Percentiles rank a stretch among this genome's conserved stretches.
Evolutionary conservation across 225 moss, liverwort and hornwort genomes (phyloP).

Genomic region (Marchantia paleacea): DNA sequence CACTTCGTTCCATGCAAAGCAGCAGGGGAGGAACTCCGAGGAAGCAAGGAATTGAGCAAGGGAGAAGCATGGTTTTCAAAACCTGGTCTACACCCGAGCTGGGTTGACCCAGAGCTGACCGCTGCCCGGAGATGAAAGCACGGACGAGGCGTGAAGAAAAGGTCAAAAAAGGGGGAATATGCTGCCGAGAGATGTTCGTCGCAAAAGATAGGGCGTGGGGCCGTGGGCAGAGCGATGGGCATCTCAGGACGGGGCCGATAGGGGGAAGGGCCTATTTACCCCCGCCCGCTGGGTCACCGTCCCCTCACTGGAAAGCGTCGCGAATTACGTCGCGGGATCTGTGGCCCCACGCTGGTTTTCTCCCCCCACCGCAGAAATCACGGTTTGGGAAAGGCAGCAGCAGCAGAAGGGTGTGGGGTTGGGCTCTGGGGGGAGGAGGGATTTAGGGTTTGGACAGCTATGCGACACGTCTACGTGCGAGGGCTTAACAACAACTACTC

Average conservation of each 20-base stretch:
- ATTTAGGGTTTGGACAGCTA: conserved; percentile 20
- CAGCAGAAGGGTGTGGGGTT: too few relatives aligned
- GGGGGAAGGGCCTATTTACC: not conserved
- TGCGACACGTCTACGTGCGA: conserved; percentile 12
- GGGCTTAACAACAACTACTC: not conserved
- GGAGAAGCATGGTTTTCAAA: not conserved
- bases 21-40: not conserved
- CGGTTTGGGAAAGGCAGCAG: not conserved
- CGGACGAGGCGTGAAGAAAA: not conserved
- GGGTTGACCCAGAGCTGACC: not conserved
- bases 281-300: not conserved
- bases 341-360: not conserved
- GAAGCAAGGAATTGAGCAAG: not conserved
- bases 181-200: not conserved
- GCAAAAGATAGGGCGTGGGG: not conserved
- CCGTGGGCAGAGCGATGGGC: not conserved
- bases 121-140: conserved; percentile 4
- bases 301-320: not conserved
- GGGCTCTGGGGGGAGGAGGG: not conserved
- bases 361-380: conserved; percentile 7
- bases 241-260: not conserved
- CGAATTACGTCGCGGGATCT: not conserved
- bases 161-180: not conserved
- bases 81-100: not conserved
- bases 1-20: not conserved